Evolutionary conservation across 1,139 yeast genomes (phyloP).

Genomic region (Yamadazyma siamensis): DNA sequence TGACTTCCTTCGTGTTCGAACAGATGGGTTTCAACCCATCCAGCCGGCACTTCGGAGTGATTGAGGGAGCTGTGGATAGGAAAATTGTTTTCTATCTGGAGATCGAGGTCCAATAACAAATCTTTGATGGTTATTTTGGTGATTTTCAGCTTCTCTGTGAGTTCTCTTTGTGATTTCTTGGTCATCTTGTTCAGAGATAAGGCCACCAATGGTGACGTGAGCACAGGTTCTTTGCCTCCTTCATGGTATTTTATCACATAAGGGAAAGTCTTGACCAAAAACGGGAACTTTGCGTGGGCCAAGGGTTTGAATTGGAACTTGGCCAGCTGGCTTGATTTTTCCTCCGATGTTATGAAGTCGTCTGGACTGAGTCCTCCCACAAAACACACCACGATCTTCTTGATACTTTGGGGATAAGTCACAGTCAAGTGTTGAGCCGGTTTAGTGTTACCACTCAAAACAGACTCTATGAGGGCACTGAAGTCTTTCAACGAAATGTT

Average conservation of each 20-base stretch:
- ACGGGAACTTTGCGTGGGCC: slow-evolving; percentile 6
- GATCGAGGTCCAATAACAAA: slow-evolving; percentile 45
- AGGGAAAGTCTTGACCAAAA: slow-evolving; percentile 24
- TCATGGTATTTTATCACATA: slow-evolving; percentile 38
- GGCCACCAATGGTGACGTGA: slow-evolving; percentile 54
- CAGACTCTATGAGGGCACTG: neutral
- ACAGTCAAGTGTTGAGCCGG: neutral
- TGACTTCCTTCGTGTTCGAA: slow-evolving; percentile 55
- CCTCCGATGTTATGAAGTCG: slow-evolving; percentile 23
- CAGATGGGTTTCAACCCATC: slow-evolving; percentile 56
- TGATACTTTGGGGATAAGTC: slow-evolving; percentile 32
- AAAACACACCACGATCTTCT: slow-evolving; percentile 56
- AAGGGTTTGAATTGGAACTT: neutral
- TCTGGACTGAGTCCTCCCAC: slow-evolving; percentile 55
- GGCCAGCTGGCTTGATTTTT: too few species aligned
- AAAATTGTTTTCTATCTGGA: slow-evolving; percentile 47
- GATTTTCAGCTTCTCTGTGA: slow-evolving; percentile 29
- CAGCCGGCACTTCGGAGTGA: slow-evolving; percentile 18
- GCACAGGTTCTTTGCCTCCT: slow-evolving; percentile 62
- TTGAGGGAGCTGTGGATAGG: slow-evolving; percentile 48
- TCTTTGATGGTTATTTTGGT: slow-evolving; percentile 51
- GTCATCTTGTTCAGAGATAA: slow-evolving; percentile 56
- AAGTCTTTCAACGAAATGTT: neutral
- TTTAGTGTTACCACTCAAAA: neutral
- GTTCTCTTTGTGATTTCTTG: slow-evolving; percentile 46